Conservation (phyloP, 164 flowering plant species). For the Paratinospora sagittata region DNA sequence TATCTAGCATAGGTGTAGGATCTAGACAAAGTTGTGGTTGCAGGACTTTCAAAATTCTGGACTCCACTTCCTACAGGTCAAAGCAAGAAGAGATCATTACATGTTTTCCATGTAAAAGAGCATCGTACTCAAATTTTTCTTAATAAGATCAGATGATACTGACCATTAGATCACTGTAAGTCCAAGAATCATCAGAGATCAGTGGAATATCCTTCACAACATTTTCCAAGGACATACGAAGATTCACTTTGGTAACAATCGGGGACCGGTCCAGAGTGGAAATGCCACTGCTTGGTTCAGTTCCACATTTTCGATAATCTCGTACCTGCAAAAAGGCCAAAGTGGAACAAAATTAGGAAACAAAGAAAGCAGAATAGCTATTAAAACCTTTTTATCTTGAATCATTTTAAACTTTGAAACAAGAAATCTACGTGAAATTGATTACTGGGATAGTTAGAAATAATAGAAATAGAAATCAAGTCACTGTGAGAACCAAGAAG, state of each 20-base stretch:
- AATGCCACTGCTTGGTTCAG: slow-evolving; percentile 37
- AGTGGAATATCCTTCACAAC: slow-evolving; percentile 86
- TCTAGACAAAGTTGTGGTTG: slow-evolving; percentile 82
- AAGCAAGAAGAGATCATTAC: background rate
- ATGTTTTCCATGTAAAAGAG: background rate
- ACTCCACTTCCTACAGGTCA: slow-evolving; percentile 74
- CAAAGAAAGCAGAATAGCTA: background rate
- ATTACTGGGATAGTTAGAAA: background rate
- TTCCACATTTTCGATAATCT: slow-evolving; percentile 56
- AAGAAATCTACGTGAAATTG: background rate
- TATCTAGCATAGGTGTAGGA: slow-evolving; percentile 79
- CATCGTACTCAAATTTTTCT: background rate
- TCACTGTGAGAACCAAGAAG: background rate
- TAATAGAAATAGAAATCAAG: background rate
- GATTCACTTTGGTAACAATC: slow-evolving; percentile 47
- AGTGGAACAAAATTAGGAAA: slow-evolving; percentile 3
- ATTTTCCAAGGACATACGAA: slow-evolving; percentile 87
- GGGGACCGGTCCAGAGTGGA: slow-evolving; percentile 36
- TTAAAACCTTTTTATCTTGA: background rate
- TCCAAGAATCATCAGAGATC: slow-evolving; percentile 81
- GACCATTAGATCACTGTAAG: slow-evolving; percentile 94
- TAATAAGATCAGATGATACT: slow-evolving; percentile 16
- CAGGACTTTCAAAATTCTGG: slow-evolving; percentile 77
- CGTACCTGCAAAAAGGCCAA: slow-evolving; percentile 50
- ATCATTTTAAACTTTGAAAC: background rate